Percentiles rank a stretch among this genome's conserved stretches.
Conservation (phyloP, 1,284 basidiomycete species). For the Puccinia brachypodii region DNA sequence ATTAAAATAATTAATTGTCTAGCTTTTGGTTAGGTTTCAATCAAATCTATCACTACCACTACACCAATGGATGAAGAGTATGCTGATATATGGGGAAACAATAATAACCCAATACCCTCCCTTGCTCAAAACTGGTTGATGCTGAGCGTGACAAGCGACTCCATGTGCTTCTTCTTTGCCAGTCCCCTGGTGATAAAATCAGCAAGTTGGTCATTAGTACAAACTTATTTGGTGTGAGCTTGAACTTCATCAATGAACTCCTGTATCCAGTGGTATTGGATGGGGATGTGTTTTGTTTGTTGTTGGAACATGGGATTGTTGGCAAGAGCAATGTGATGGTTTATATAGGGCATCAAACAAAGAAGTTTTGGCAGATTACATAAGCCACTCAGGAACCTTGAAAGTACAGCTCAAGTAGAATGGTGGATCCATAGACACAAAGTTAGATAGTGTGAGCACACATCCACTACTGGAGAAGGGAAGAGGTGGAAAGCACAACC, state of each 20-base stretch:
- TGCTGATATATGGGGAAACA: neutral
- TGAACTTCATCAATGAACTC: slow-evolving; percentile 22
- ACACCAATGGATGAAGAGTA: neutral
- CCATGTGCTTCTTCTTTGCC: neutral
- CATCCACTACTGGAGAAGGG: too few species aligned
- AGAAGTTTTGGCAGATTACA: too few species aligned
- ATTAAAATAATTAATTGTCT: neutral
- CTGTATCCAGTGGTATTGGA: slow-evolving; percentile 46
- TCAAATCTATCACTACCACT: neutral
- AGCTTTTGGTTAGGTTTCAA: neutral
- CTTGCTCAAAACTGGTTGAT: neutral
- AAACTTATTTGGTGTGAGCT: slow-evolving; percentile 25
- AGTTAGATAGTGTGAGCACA: too few species aligned
- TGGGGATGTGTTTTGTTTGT: slow-evolving; percentile 47
- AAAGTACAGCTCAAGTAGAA: too few species aligned
- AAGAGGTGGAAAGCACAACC: too few species aligned
- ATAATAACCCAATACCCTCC: neutral
- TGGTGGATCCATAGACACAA: too few species aligned
- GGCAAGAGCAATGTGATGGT: slow-evolving; percentile 44
- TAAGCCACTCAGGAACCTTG: too few species aligned
- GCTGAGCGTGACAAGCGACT: neutral
- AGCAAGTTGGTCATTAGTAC: slow-evolving; percentile 36
- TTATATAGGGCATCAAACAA: too few species aligned
- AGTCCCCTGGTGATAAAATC: slow-evolving; percentile 50
- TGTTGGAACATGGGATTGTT: slow-evolving; percentile 42